Percentiles rank a stretch among this genome's conserved stretches.
Conservation (phyloP, 2,329 filamentous ascomycete genomes). For the Cytospora chrysosperma region DNA sequence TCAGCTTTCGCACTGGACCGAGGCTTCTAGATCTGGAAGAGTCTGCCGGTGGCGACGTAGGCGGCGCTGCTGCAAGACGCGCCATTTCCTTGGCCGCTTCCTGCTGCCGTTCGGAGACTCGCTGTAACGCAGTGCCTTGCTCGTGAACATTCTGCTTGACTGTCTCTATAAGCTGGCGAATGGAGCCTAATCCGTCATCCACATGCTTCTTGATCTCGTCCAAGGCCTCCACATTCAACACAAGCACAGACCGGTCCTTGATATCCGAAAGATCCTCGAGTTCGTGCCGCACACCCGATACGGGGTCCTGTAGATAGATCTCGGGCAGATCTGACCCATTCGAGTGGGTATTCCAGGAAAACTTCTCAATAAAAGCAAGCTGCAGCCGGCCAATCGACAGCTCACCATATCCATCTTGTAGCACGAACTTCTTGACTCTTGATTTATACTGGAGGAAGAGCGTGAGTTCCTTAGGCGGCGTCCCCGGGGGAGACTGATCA, state of each 20-base stretch:
- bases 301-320: conserved; percentile 94
- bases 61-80: conserved; percentile 48
- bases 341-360: conserved; percentile 96
- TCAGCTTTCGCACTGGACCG: conserved; percentile 43
- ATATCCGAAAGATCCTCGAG: conserved; percentile 90
- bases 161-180: conserved; percentile 81
- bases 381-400: conserved; percentile 86
- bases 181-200: conserved; percentile 80
- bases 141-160: conserved; percentile 81
- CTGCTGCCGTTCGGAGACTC: conserved; percentile 86
- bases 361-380: conserved; percentile 97
- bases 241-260: conserved; percentile 92
- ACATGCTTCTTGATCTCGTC: conserved; percentile 97
- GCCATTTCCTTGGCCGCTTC: conserved; percentile 88
- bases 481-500: conserved; percentile 65
- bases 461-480: conserved; percentile 79
- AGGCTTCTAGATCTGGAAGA: conserved; percentile 46
- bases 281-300: conserved; percentile 95
- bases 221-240: conserved; percentile 85
- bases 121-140: conserved; percentile 77
- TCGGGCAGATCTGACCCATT: conserved; percentile 92
- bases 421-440: conserved; percentile 93
- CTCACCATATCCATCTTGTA: conserved; percentile 79
- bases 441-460: conserved; percentile 95
- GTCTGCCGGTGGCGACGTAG: conserved; percentile 43